Conservation (phyloP, 768 basidiomycete species). For the Tulasnella sp. region DNA sequence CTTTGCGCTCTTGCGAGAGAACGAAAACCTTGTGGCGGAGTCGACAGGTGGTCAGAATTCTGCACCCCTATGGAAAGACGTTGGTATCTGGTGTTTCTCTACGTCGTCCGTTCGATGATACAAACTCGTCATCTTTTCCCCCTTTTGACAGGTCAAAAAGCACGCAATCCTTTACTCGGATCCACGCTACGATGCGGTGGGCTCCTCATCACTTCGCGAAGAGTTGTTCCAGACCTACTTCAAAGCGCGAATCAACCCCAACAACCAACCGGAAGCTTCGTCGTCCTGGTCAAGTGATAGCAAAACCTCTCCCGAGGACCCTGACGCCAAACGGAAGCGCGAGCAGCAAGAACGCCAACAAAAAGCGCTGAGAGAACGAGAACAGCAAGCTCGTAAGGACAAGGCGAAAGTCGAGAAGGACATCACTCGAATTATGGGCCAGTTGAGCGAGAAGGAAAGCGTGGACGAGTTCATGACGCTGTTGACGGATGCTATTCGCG, state of each 20-base stretch:
- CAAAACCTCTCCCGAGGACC: conserved; percentile 29
- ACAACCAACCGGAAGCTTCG: conserved; percentile 30
- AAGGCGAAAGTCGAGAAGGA: conserved; percentile 23
- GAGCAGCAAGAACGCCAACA: conserved; percentile 58
- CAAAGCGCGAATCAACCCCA: too few species aligned
- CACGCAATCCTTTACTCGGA: too few species aligned
- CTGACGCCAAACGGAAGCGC: conserved; percentile 35
- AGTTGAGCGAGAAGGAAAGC: conserved; percentile 49
- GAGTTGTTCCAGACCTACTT: too few species aligned
- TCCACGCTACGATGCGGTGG: too few species aligned
- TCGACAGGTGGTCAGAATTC: conserved; percentile 35
- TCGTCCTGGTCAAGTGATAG: conserved; percentile 31
- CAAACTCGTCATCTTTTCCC: too few species aligned
- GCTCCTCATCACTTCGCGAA: too few species aligned
- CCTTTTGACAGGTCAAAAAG: too few species aligned
- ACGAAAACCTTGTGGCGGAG: conserved; percentile 38
- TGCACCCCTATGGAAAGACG: conserved; percentile 74
- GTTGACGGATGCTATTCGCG: conserved; percentile 84
- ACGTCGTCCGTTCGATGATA: not conserved
- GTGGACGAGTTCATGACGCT: conserved; percentile 81
- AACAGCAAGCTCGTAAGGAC: conserved; percentile 66
- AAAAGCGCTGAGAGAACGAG: conserved; percentile 76
- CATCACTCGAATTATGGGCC: conserved; percentile 12
- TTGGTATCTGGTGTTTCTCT: conserved; percentile 34
- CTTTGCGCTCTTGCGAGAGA: conserved; percentile 67